A percentile compares a stretch with the other conserved stretches of the same genome.
Evolutionary conservation across 305 asterid species (phyloP).

Genomic region (Plantago coronopus): DNA sequence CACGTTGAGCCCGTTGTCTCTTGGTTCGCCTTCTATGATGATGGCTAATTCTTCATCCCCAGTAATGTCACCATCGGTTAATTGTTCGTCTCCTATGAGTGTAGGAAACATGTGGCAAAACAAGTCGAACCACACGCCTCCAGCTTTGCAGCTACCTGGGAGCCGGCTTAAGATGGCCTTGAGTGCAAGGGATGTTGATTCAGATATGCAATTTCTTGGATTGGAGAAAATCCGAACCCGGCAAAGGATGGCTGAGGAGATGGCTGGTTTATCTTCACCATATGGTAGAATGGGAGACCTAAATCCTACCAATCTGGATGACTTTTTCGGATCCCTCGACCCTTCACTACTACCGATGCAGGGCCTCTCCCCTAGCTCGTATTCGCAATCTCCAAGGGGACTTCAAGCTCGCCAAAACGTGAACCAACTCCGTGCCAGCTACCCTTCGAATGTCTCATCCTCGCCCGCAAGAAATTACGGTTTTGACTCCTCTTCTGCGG

Average conservation of each 20-base stretch:
- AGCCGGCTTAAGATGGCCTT: slow-evolving; percentile 78
- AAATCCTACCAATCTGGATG: slow-evolving; percentile 57
- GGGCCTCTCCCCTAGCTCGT: slow-evolving; percentile 37
- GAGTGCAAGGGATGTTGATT: slow-evolving; percentile 63
- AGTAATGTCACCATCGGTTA: slow-evolving; percentile 59
- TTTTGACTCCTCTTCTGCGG: slow-evolving; percentile 80
- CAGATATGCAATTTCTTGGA: slow-evolving; percentile 34
- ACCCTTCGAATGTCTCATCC: slow-evolving; percentile 55
- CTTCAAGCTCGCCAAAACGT: slow-evolving; percentile 54
- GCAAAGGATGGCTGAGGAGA: slow-evolving; percentile 45
- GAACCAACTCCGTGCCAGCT: slow-evolving; percentile 68
- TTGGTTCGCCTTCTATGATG: slow-evolving; percentile 49
- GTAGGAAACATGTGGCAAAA: slow-evolving; percentile 48
- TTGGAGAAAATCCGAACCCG: slow-evolving; percentile 57
- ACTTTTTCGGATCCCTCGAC: slow-evolving; percentile 49
- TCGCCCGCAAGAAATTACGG: slow-evolving; percentile 53
- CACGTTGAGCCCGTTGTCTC: slow-evolving; percentile 48
- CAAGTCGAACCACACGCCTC: slow-evolving; percentile 59
- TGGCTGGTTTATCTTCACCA: slow-evolving; percentile 52
- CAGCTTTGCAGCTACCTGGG: slow-evolving; percentile 68
- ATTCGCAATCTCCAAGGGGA: slow-evolving; percentile 41
- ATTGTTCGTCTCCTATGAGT: slow-evolving; percentile 53
- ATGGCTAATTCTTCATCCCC: slow-evolving; percentile 35
- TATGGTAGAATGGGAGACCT: slow-evolving; percentile 42
- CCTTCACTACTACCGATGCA: slow-evolving; percentile 36